phyloP scores from a whole-genome alignment of 139 green algal genomes.

The Asterochloris erici region DNA sequence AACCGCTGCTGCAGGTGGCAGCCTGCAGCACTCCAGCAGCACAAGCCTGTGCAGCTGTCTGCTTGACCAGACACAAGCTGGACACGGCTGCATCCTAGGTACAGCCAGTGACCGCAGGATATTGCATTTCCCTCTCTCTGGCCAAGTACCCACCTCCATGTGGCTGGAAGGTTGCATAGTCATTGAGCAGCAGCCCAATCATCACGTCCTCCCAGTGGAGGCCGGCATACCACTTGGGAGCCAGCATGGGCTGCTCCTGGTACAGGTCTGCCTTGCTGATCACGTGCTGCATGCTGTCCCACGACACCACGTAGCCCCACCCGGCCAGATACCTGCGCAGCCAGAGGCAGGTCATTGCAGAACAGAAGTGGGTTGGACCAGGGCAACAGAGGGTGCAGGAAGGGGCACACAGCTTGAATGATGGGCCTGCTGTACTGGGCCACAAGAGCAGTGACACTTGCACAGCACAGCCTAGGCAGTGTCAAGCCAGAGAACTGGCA shows the following conservation, averaged over 20 bases:
- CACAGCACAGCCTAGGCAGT: too few relatives aligned
- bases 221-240: slow-evolving; percentile 35
- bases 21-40: background rate
- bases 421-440: too few relatives aligned
- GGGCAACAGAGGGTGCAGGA: too few relatives aligned
- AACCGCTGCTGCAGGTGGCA: background rate
- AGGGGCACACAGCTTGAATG: too few relatives aligned
- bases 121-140: background rate
- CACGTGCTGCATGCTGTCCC: slow-evolving; percentile 37
- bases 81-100: background rate
- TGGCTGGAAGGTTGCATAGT: slow-evolving; percentile 7
- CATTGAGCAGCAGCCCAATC: slow-evolving; percentile 44
- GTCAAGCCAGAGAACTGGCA: too few relatives aligned
- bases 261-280: slow-evolving; percentile 31
- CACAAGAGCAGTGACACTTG: too few relatives aligned
- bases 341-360: too few relatives aligned
- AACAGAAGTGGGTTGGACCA: too few relatives aligned
- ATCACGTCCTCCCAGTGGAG: slow-evolving; percentile 69
- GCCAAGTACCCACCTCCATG: background rate
- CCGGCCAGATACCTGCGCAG: slow-evolving; percentile 12
- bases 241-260: slow-evolving; percentile 3
- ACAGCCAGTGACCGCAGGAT: background rate
- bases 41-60: background rate
- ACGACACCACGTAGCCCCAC: slow-evolving; percentile 61
- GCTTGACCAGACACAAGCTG: background rate